These are phyloP conservation scores for Sherardia arvensis DNA, from an alignment of 257 asterid species.

Conservation along the genomic window DNA sequence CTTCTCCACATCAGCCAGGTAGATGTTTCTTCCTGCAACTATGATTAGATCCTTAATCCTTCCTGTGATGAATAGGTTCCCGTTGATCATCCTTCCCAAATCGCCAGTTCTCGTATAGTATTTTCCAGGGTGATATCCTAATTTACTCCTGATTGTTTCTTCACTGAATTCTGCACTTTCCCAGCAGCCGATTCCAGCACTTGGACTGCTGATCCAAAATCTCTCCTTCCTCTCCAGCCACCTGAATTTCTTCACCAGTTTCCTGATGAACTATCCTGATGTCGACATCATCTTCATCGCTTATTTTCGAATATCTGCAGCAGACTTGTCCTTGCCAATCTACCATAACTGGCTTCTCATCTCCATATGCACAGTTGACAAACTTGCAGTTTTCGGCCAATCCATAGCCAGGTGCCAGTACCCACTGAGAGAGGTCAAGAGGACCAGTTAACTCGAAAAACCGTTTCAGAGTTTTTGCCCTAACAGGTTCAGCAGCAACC, in stretches of 20 bases:
- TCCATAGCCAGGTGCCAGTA: constrained; percentile 84
- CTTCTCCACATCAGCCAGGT: constrained; percentile 74
- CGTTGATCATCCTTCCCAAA: constrained; percentile 52
- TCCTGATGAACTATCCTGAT: constrained; percentile 57
- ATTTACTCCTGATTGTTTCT: constrained; percentile 38
- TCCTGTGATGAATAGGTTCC: constrained; percentile 64
- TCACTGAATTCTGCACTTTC: constrained; percentile 43
- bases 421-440: constrained; percentile 61
- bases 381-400: constrained; percentile 84
- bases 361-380: constrained; percentile 73
- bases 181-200: constrained; percentile 81
- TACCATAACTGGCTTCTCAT: constrained; percentile 49
- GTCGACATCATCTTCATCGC: constrained; percentile 46
- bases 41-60: constrained; percentile 81
- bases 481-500: constrained; percentile 88
- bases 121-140: constrained; percentile 24
- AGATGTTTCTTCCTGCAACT: constrained; percentile 77
- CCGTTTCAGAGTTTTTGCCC: constrained; percentile 52
- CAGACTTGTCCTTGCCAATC: constrained; percentile 88
- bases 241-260: constrained; percentile 35
- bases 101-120: constrained; percentile 69
- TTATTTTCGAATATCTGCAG: constrained; percentile 41
- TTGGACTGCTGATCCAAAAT: constrained; percentile 82
- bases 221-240: constrained; percentile 59
- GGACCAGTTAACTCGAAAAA: constrained; percentile 52